Evolutionary conservation across 768 basidiomycete genomes (phyloP).

Genomic region (Phallus indusiatus): DNA sequence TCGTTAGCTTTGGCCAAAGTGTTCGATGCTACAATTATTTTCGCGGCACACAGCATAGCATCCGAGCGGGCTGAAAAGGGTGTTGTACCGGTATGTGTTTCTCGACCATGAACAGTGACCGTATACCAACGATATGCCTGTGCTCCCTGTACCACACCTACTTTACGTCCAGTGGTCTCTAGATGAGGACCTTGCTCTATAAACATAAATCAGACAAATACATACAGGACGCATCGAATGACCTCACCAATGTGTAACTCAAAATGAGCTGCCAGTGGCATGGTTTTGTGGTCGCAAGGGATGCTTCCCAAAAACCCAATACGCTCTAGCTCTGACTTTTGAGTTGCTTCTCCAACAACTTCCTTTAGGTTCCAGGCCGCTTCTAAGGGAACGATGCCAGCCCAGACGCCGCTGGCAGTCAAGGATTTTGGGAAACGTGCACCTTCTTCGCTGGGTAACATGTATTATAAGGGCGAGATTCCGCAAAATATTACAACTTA

Average conservation of each 20-base stretch:
- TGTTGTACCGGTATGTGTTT: slow-evolving; percentile 13
- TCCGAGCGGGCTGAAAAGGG: slow-evolving; percentile 13
- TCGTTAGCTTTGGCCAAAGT: slow-evolving; percentile 6
- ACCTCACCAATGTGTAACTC: slow-evolving; percentile 14
- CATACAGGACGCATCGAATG: not conserved
- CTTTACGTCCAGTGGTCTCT: slow-evolving; percentile 2
- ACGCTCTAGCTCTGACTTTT: slow-evolving; percentile 13
- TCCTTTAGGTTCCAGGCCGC: slow-evolving; percentile 10
- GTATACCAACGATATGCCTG: slow-evolving; percentile 13
- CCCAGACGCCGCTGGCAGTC: slow-evolving; percentile 12
- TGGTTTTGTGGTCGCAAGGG: slow-evolving; percentile 9
- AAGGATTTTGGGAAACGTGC: slow-evolving; percentile 14
- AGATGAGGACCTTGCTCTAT: slow-evolving; percentile 13
- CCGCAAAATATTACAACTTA: not conserved
- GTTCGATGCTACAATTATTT: slow-evolving; percentile 13
- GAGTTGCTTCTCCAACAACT: slow-evolving; percentile 4
- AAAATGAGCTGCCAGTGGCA: slow-evolving; percentile 13
- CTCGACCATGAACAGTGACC: slow-evolving; percentile 11
- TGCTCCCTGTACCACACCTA: slow-evolving; percentile 11
- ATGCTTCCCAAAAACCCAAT: slow-evolving; percentile 13
- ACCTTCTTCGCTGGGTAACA: slow-evolving; percentile 12
- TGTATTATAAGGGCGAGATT: not conserved
- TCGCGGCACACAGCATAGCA: slow-evolving; percentile 14
- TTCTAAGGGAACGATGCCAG: slow-evolving; percentile 9
- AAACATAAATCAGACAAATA: not conserved